A percentile compares a stretch with the other conserved stretches of the same genome.
Evolutionary conservation across 1,284 basidiomycete genomes (phyloP).

Genomic region (Pisolithus thermaeus): DNA sequence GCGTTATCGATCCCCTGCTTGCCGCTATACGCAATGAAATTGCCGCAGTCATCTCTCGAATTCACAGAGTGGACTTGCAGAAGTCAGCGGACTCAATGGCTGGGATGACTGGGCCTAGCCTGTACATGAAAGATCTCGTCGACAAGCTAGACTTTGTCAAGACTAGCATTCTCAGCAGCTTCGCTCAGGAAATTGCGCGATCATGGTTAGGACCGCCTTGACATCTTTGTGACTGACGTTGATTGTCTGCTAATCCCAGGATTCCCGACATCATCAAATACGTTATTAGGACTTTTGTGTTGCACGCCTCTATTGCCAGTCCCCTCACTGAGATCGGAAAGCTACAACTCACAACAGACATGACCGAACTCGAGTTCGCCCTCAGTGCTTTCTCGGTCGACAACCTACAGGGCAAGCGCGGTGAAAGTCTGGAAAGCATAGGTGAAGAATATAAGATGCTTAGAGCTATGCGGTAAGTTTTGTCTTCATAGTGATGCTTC

Average conservation of each 20-base stretch:
- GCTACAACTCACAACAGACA: conserved; percentile 87
- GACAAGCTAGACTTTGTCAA: conserved; percentile 83
- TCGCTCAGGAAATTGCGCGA: conserved; percentile 64
- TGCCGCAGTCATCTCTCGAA: conserved; percentile 66
- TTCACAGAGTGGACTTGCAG: conserved; percentile 81
- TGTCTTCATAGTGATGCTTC: not conserved
- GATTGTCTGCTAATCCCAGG: conserved; percentile 39
- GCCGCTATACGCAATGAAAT: conserved; percentile 75
- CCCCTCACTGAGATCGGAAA: conserved; percentile 88
- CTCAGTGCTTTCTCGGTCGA: conserved; percentile 72
- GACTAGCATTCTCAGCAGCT: conserved; percentile 65
- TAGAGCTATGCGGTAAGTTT: conserved; percentile 70
- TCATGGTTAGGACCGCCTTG: conserved; percentile 54
- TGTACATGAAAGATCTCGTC: conserved; percentile 86
- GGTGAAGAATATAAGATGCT: conserved; percentile 79
- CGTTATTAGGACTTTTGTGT: conserved; percentile 77
- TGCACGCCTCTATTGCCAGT: conserved; percentile 84
- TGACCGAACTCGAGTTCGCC: conserved; percentile 93
- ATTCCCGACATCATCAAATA: conserved; percentile 62
- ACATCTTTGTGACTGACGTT: not conserved
- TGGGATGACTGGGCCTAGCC: conserved; percentile 65
- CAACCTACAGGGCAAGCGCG: conserved; percentile 50
- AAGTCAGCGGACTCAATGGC: conserved; percentile 59
- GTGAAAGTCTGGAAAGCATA: conserved; percentile 60
- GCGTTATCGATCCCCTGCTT: conserved; percentile 66